Conservation (phyloP, 225 moss, liverwort and hornwort species). For the Neckera pumila region DNA sequence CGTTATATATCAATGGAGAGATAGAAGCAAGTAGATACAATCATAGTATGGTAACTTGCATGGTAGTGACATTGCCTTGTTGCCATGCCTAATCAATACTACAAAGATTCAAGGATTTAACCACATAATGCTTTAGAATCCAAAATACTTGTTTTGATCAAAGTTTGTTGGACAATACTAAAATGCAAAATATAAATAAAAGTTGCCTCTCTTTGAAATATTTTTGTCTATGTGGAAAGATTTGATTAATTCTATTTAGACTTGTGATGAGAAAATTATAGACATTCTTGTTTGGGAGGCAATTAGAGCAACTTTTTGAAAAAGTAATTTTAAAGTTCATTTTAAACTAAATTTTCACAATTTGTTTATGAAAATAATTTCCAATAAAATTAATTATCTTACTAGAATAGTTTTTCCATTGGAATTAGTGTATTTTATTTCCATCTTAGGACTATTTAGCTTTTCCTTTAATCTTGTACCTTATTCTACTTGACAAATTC, state of each 20-base stretch:
- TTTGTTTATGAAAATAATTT: no score
- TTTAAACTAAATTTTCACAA: background rate
- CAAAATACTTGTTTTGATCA: background rate
- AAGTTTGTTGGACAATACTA: accelerated
- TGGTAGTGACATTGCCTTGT: background rate
- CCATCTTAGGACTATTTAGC: background rate
- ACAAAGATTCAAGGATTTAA: background rate
- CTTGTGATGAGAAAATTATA: background rate
- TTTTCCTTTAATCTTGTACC: background rate
- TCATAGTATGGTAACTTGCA: background rate
- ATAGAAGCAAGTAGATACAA: background rate
- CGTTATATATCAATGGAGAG: background rate
- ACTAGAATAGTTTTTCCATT: background rate
- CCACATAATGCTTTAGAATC: background rate
- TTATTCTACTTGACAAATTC: background rate
- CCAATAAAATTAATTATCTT: accelerated
- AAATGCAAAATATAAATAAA: background rate
- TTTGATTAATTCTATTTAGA: background rate
- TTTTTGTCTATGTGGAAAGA: background rate
- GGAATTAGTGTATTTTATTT: background rate
- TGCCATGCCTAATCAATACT: background rate
- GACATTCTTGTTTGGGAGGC: background rate
- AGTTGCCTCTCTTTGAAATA: background rate
- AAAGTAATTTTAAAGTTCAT: background rate
- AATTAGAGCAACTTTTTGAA: background rate